Percentiles rank a stretch among this genome's conserved stretches.
Conservation (phyloP, 805 yeast genomes). For the Schwanniomyces polymorphus region DNA sequence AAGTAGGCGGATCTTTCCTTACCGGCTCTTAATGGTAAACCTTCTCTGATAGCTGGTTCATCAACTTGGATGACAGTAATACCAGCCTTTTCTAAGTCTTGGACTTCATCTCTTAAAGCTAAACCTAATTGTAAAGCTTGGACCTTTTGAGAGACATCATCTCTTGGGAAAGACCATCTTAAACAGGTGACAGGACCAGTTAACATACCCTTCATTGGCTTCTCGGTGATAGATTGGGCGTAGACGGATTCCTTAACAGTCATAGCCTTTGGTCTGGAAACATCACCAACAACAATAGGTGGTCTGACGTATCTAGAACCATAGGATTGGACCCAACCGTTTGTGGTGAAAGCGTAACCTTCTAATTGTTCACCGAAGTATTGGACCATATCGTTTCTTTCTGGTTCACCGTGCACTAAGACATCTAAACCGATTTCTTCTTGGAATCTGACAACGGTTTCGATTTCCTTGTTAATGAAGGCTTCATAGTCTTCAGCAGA, state of each 20-base stretch:
- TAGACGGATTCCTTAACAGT: constrained; percentile 98
- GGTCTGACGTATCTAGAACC: constrained; percentile 99
- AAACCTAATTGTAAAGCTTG: constrained; percentile 97
- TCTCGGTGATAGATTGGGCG: constrained; percentile 93
- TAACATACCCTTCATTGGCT: constrained; percentile 99
- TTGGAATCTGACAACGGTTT: constrained; percentile 96
- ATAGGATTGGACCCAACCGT: constrained; percentile 99
- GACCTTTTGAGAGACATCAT: constrained; percentile 87
- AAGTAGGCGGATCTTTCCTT: constrained; percentile 94
- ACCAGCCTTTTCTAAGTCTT: constrained; percentile 98
- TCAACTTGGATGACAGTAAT: constrained; percentile 97
- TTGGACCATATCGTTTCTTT: constrained; percentile 99
- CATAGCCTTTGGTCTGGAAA: constrained; percentile 98
- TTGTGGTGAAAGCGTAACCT: constrained; percentile 97
- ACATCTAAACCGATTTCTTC: constrained; percentile 98
- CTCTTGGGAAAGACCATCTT: constrained; percentile 99
- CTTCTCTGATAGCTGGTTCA: constrained; percentile 99
- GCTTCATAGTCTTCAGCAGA: constrained; percentile 93
- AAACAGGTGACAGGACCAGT: constrained; percentile 99
- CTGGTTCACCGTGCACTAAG: constrained; percentile 99
- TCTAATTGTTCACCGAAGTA: constrained; percentile 98
- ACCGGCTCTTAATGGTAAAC: constrained; percentile 98
- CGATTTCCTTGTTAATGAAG: constrained; percentile 96
- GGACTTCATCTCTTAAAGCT: constrained; percentile 98
- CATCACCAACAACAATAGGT: constrained; percentile 98